phyloP scores from a whole-genome alignment of 2,329 filamentous ascomycete genomes.

The Emergomyces africanus region DNA sequence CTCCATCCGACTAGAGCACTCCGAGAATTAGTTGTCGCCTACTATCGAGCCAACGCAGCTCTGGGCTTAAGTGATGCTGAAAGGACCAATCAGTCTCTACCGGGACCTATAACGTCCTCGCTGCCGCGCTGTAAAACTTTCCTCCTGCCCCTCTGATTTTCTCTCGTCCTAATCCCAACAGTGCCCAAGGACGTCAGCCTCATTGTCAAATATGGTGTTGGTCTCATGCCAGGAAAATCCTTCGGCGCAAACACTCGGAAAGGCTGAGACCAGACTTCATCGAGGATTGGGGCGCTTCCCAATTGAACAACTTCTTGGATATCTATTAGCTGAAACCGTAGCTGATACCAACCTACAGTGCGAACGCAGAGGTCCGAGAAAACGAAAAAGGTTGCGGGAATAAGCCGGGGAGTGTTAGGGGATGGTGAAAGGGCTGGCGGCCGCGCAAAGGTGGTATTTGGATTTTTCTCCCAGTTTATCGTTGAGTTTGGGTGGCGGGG shows the following conservation, averaged over 20 bases:
- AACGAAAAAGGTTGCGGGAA: conserved; percentile 34
- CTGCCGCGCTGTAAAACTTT: neutral
- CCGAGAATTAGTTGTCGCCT: neutral
- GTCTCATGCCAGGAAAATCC: conserved; percentile 32
- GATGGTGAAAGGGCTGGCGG: neutral
- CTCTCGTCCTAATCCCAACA: conserved; percentile 29
- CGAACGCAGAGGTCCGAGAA: conserved; percentile 37
- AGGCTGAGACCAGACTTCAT: conserved; percentile 28
- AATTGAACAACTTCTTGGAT: conserved; percentile 20
- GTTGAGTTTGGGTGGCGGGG: conserved; percentile 22
- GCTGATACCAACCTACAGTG: conserved; percentile 31
- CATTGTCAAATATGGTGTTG: conserved; percentile 27
- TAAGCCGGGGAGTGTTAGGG: conserved; percentile 8
- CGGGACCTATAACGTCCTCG: neutral
- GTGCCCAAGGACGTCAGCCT: conserved; percentile 30
- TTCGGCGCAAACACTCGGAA: conserved; percentile 33
- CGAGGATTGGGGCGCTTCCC: conserved; percentile 26
- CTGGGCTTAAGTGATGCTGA: neutral
- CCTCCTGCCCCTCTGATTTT: conserved; percentile 12
- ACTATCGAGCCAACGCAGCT: neutral
- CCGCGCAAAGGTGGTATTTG: neutral
- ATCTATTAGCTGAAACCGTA: conserved; percentile 36
- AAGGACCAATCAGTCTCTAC: neutral
- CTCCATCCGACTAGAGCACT: neutral
- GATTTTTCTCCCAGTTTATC: neutral